Evolutionary conservation across 768 basidiomycete genomes (phyloP).

Genomic region (Suillus paluster): DNA sequence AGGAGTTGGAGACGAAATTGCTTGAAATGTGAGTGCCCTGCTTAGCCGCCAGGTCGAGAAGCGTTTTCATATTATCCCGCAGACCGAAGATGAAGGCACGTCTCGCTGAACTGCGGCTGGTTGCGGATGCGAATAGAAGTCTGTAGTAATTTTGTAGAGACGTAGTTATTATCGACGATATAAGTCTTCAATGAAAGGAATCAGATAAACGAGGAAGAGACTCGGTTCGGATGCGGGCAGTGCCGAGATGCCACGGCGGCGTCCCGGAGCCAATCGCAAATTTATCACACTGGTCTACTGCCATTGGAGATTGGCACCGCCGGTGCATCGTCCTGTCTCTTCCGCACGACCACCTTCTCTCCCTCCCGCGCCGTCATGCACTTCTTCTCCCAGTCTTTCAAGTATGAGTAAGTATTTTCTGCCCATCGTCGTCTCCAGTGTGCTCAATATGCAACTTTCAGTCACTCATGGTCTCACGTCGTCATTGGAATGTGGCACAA

Average conservation of each 20-base stretch:
- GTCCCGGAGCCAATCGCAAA: constrained; percentile 33
- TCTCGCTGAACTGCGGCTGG: constrained; percentile 65
- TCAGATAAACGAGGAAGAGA: neutral
- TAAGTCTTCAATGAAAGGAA: neutral
- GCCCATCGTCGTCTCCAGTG: constrained; percentile 6
- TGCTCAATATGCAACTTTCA: constrained; percentile 35
- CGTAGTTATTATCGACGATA: neutral
- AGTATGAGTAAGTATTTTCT: constrained; percentile 70
- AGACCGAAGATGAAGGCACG: constrained; percentile 85
- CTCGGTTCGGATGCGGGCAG: neutral
- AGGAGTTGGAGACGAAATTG: constrained; percentile 81
- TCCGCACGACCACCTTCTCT: constrained; percentile 29
- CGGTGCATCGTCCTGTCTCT: constrained; percentile 14
- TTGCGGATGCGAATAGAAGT: constrained; percentile 31
- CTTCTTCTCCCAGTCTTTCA: constrained; percentile 84
- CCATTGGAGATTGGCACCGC: constrained; percentile 14
- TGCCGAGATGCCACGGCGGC: constrained; percentile 17
- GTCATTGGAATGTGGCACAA: constrained; percentile 94
- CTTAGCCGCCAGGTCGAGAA: neutral
- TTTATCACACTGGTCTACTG: constrained; percentile 8
- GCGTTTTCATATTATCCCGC: constrained; percentile 8
- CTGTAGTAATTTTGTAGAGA: constrained; percentile 1
- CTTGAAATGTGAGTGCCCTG: constrained; percentile 74
- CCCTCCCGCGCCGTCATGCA: constrained; percentile 58
- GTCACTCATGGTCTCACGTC: constrained; percentile 90